phyloP scores from a whole-genome alignment of 2,329 filamentous ascomycete species.

The Lasiodiplodia gonubiensis region DNA sequence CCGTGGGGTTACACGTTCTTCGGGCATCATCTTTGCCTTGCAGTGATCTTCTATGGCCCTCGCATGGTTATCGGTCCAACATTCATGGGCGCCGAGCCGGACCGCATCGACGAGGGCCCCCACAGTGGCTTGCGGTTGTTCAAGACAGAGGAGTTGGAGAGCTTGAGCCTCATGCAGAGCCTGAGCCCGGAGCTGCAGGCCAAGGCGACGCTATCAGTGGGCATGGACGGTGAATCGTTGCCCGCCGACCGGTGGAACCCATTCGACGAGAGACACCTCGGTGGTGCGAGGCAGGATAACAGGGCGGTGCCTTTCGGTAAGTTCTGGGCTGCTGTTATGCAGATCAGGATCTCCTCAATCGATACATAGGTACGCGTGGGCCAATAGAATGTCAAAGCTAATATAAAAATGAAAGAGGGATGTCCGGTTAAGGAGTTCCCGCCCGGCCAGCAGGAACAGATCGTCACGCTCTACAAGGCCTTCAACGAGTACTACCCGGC shows the following conservation, averaged over 20 bases:
- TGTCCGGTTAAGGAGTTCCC: slow-evolving; percentile 43
- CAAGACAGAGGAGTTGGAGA: slow-evolving; percentile 66
- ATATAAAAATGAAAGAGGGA: slow-evolving; percentile 11
- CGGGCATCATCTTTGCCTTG: slow-evolving; percentile 78
- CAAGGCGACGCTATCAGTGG: slow-evolving; percentile 57
- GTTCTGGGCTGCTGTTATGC: neutral
- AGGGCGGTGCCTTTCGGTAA: slow-evolving; percentile 68
- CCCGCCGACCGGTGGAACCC: slow-evolving; percentile 73
- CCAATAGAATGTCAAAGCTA: neutral
- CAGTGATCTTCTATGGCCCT: slow-evolving; percentile 67
- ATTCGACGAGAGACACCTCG: slow-evolving; percentile 78
- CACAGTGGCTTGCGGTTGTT: slow-evolving; percentile 70
- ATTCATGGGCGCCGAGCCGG: slow-evolving; percentile 82
- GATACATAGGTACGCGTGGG: neutral
- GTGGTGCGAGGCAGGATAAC: slow-evolving; percentile 80
- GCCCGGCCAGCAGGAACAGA: slow-evolving; percentile 56
- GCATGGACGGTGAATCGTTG: slow-evolving; percentile 40
- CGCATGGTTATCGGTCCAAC: slow-evolving; percentile 75
- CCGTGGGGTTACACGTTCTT: slow-evolving; percentile 79
- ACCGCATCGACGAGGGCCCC: slow-evolving; percentile 70
- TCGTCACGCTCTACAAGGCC: slow-evolving; percentile 66
- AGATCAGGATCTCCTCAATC: neutral
- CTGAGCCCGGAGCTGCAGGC: slow-evolving; percentile 55
- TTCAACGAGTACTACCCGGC: slow-evolving; percentile 72
- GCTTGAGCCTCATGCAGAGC: slow-evolving; percentile 72